Base-by-base conservation (phyloP, 2,329 filamentous ascomycete species). In the Fusarium sp. region DNA sequence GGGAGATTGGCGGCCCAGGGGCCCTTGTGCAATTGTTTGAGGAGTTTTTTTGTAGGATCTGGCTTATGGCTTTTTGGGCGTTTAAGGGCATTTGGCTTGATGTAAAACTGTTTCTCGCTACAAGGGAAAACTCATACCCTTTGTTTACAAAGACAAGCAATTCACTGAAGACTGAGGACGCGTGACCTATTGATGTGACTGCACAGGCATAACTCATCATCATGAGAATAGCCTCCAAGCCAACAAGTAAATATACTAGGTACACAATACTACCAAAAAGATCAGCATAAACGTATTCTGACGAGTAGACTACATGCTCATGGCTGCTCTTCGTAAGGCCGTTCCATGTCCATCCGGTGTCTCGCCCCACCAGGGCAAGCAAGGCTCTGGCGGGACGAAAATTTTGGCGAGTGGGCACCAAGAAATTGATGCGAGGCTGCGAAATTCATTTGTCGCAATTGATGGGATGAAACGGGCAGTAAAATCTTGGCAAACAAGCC, bases 51-150 rank as follows among this genome's bases (percentile, higher is more conserved):
- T 72, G 73, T 69, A 73, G 71, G 70, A 72, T 68, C 64, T 65
- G 71, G 71, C 67, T 64, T 67, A 36, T 62, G 50, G 56, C 61
- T 68, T 62, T 62, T 71, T 71, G 64, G 74, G 74, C 74, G 74
- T 75, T 75, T 66, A 59, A 68, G 69, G 74, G 72, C 68, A 73
- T 73, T 71, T 69, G 70, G 65, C 64, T 73, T 75, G 56, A 62
- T 68, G 68, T 71, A 64, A 63, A 74, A 55, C 59, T 68, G 68
- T 72, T 67, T 70, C 61, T 64, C 65, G 68, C 69, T 68, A 70
- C 61, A 68, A 67, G 70, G 70, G 64, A 64, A 62, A 64, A 51
- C 40, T 66, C 71, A 72, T 74, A 72, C 71, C 72, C 72, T 64
- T 67, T 67, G 58, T 68, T 64, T 64, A 67, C 62, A 71, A 64